Evolutionary conservation across 768 basidiomycete genomes (phyloP).

Genomic region (Hortiboletus campestris): DNA sequence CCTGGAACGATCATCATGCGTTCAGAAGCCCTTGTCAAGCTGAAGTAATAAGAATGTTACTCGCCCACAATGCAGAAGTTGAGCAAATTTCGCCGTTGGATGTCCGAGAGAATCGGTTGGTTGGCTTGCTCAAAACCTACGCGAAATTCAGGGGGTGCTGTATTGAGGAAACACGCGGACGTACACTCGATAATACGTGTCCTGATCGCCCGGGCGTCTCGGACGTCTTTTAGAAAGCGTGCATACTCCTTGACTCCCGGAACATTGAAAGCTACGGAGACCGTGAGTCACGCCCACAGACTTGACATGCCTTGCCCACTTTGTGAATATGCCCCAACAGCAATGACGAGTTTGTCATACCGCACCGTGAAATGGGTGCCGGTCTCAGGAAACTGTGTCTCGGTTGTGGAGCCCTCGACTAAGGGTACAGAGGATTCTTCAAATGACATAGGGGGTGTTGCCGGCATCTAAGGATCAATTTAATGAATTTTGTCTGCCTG

Average conservation of each 20-base stretch:
- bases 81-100: constrained; percentile 70
- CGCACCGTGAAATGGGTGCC: constrained; percentile 51
- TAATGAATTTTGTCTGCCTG: not conserved
- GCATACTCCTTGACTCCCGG: constrained; percentile 81
- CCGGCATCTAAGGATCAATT: constrained; percentile 51
- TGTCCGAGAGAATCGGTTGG: constrained; percentile 73
- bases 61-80: constrained; percentile 85
- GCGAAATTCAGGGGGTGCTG: not conserved
- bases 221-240: constrained; percentile 78
- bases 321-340: constrained; percentile 83
- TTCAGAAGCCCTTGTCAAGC: constrained; percentile 2
- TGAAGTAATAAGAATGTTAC: constrained; percentile 21
- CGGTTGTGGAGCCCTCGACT: constrained; percentile 16
- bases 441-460: constrained; percentile 46
- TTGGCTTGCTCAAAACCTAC: constrained; percentile 83
- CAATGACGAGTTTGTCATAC: constrained; percentile 82
- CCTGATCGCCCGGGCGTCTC: constrained; percentile 71
- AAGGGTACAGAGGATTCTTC: constrained; percentile 19
- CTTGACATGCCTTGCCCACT: constrained; percentile 44
- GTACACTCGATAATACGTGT: constrained; percentile 71
- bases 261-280: constrained; percentile 55
- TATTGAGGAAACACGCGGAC: constrained; percentile 9
- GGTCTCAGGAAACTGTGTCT: constrained; percentile 18
- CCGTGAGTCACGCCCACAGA: not conserved
- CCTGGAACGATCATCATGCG: constrained; percentile 36